phyloP scores from a whole-genome alignment of 2,329 filamentous ascomycete genomes.

The Phaeosphaeria sp. region DNA sequence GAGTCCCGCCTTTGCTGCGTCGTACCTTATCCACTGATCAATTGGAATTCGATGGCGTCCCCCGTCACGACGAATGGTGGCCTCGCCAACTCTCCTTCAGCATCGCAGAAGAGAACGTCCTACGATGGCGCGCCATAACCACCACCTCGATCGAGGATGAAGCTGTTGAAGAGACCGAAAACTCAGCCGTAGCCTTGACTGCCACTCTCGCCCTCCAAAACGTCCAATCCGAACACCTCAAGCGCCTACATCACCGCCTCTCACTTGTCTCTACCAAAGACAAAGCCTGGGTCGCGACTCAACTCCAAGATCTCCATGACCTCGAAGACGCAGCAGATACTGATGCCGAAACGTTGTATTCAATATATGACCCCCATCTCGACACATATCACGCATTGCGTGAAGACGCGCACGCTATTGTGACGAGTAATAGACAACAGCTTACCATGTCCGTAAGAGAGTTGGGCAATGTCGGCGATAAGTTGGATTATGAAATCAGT shows the following conservation, averaged over 20 bases:
- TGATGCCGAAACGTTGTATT: slow-evolving; percentile 67
- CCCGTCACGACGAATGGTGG: slow-evolving; percentile 66
- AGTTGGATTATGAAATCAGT: slow-evolving; percentile 90
- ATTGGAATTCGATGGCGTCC: slow-evolving; percentile 29
- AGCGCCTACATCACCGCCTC: slow-evolving; percentile 67
- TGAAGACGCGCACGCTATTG: slow-evolving; percentile 70
- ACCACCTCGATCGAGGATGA: slow-evolving; percentile 31
- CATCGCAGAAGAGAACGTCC: slow-evolving; percentile 74
- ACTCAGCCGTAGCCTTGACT: slow-evolving; percentile 39
- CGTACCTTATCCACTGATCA: slow-evolving; percentile 66
- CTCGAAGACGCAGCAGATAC: slow-evolving; percentile 68
- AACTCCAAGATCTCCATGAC: slow-evolving; percentile 62
- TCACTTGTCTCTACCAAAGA: slow-evolving; percentile 63
- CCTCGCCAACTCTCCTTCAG: slow-evolving; percentile 77
- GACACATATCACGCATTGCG: slow-evolving; percentile 73
- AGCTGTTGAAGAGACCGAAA: slow-evolving; percentile 34
- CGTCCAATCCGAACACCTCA: slow-evolving; percentile 61
- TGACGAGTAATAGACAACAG: slow-evolving; percentile 71
- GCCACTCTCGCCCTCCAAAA: slow-evolving; percentile 44
- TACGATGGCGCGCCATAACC: slow-evolving; percentile 61
- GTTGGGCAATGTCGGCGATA: slow-evolving; percentile 79
- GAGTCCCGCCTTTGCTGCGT: slow-evolving; percentile 60
- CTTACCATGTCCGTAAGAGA: slow-evolving; percentile 77
- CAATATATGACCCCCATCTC: slow-evolving; percentile 73
- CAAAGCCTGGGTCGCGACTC: slow-evolving; percentile 66